phyloP scores from a whole-genome alignment of 306 rosid species.

The Trifolium subterraneum region DNA sequence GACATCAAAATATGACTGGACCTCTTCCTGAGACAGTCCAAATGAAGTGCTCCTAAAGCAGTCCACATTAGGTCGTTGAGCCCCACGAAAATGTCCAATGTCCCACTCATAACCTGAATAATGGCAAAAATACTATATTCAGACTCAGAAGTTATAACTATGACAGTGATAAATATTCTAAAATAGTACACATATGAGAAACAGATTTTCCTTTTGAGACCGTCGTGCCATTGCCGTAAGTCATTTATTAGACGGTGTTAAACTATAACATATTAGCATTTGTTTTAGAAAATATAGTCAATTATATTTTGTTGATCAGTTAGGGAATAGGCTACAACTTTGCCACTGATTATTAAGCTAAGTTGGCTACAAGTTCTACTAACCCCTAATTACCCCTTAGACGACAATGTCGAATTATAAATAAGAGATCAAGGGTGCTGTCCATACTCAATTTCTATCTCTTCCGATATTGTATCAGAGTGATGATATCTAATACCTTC shows the following conservation, averaged over 20 bases:
- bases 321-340: not conserved
- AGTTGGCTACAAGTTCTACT: not conserved
- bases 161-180: not conserved
- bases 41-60: constrained; percentile 94
- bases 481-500: not conserved
- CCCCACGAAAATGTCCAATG: constrained; percentile 84
- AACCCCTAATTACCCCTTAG: not conserved
- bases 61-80: constrained; percentile 82
- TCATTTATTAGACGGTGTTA: not conserved
- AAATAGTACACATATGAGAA: constrained; percentile 11
- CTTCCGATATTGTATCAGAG: not conserved
- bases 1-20: constrained; percentile 48
- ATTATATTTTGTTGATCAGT: not conserved
- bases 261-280: constrained; percentile 2
- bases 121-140: constrained; percentile 41
- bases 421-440: constrained; percentile 6
- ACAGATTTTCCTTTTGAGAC: not conserved
- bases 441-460: not conserved
- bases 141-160: constrained; percentile 45
- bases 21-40: constrained; percentile 77
- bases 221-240: constrained; percentile 8
- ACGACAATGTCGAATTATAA: not conserved
- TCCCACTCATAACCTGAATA: constrained; percentile 97
- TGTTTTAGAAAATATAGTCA: constrained; percentile 8
- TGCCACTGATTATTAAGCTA: not conserved